Percentiles rank a stretch among this genome's conserved stretches.
These are phyloP conservation scores for Lipomyces yamanashiensis DNA, from an alignment of 805 yeast species.

Conservation along the genomic window DNA sequence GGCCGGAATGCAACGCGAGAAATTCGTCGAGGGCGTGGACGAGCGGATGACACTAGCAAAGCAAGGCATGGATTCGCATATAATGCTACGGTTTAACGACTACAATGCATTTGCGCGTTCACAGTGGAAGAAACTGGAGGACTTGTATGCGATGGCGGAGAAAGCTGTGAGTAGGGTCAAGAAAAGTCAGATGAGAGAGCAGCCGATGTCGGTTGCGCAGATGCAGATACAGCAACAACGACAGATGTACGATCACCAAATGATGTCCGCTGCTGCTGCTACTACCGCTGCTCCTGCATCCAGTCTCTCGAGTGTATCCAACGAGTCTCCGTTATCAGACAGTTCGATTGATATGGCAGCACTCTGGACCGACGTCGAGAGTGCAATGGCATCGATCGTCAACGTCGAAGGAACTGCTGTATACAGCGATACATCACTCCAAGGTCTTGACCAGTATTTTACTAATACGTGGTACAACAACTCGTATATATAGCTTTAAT, in stretches of 20 bases:
- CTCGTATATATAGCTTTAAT: not conserved
- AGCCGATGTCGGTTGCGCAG: not conserved
- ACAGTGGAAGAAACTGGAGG: constrained; percentile 9
- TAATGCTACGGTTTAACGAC: constrained; percentile 6
- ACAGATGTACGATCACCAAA: not conserved
- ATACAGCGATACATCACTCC: not conserved
- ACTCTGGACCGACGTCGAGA: constrained; percentile 10
- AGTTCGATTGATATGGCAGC: not conserved
- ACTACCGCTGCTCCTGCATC: not conserved
- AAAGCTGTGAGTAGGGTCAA: not conserved
- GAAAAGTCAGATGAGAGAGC: not conserved
- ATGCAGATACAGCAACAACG: not conserved
- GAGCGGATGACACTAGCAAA: not conserved
- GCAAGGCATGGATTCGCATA: not conserved
- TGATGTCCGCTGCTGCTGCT: too few relatives aligned
- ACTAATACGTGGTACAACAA: constrained; percentile 4
- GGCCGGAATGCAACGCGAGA: constrained; percentile 1
- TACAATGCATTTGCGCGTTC: not conserved
- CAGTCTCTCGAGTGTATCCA: not conserved
- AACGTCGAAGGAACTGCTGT: not conserved
- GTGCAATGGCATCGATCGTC: constrained; percentile 6
- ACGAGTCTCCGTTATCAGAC: not conserved
- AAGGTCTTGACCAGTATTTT: constrained; percentile 5
- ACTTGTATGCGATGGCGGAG: constrained; percentile 9
- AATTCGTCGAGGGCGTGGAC: constrained; percentile 3